A percentile compares a stretch with the other conserved stretches of the same genome.
These are phyloP conservation scores for Kingdonia uniflora DNA, from an alignment of 164 flowering plant species.

Conservation along the genomic window DNA sequence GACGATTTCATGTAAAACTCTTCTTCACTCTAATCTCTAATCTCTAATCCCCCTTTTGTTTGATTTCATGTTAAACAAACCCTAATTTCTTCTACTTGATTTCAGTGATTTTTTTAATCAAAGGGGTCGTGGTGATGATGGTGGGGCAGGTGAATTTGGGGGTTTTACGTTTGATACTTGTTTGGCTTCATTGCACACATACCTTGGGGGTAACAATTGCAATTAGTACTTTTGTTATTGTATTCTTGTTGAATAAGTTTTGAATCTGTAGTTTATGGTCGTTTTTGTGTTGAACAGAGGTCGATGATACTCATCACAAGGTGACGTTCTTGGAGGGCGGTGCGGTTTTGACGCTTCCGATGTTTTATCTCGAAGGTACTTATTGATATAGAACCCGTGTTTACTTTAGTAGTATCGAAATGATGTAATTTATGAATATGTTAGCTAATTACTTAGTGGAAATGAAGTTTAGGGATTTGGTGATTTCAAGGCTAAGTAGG, in stretches of 20 bases:
- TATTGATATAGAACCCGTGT: too few relatives aligned
- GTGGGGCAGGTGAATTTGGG: slow-evolving; percentile 26
- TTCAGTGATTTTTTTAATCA: slow-evolving; percentile 5
- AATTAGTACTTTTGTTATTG: too few relatives aligned
- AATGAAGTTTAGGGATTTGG: too few relatives aligned
- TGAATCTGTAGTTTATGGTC: too few relatives aligned
- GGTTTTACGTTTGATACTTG: slow-evolving; percentile 51
- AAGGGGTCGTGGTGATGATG: slow-evolving; percentile 27
- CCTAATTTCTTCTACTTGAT: background rate
- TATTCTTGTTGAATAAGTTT: too few relatives aligned
- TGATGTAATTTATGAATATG: too few relatives aligned
- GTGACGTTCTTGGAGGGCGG: slow-evolving; percentile 69
- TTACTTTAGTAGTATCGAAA: too few relatives aligned
- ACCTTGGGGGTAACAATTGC: slow-evolving; percentile 70
- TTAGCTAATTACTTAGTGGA: too few relatives aligned
- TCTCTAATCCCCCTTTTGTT: background rate
- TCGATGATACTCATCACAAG: slow-evolving; percentile 74
- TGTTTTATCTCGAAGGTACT: slow-evolving; percentile 80
- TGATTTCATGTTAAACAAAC: background rate
- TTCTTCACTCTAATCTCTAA: background rate
- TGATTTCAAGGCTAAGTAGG: too few relatives aligned
- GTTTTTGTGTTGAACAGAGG: slow-evolving; percentile 35
- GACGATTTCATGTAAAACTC: background rate
- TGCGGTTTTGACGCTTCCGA: slow-evolving; percentile 53
- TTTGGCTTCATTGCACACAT: slow-evolving; percentile 77